Evolutionary conservation across 495 filamentous ascomycete species (phyloP), one percentile per base, ranked within the genome.

Genomic region (Arthonia radiata): DNA sequence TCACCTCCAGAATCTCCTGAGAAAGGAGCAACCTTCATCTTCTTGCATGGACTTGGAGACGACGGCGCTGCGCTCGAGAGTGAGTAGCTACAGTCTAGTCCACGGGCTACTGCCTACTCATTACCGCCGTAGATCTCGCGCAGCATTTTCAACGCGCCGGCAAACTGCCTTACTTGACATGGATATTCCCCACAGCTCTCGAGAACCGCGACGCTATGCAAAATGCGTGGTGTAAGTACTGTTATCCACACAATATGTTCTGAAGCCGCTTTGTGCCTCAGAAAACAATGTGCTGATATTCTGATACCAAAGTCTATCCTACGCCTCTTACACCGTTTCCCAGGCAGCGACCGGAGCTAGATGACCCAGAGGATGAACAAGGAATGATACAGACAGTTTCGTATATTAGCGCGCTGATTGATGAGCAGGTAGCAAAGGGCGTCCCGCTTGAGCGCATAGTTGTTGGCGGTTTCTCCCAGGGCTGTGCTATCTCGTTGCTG

Each of bases 21-120:
- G n/a, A n/a, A 46, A 16, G 35, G 42, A 14, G 50, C 50, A n/a
- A 46, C 46, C 5, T 43, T 54, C 24, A 54, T 55, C 14, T 54
- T 54, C 36, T 30, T 57, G 5, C 50, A 57, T 28, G 52, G 53
- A 5, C 38, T 48, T 4, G 52, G 50, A 0, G 53, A 57, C 33
- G 46, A 47, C 31, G 52, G 47, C 6, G 35, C 46, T 22, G 47
- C 47, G 6, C 37, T 48, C 25, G 39, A 47, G 18, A 44, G 53
- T 54, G 13, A 18, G 40, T 25, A 17, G 16, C 14, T 18, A 12
- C 29, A n/a, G 10, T 18, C 28, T 1, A n/a, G 6, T 15, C 13
- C 13, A 18, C 19, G 16, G 3, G 16, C n/a, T 19, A 23, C 19
- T 13, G 1, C 18, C 11, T 13, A 7, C 5, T 14, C 18, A 30